phyloP scores from a whole-genome alignment of 257 asterid species.

The Osmanthus fragrans region DNA sequence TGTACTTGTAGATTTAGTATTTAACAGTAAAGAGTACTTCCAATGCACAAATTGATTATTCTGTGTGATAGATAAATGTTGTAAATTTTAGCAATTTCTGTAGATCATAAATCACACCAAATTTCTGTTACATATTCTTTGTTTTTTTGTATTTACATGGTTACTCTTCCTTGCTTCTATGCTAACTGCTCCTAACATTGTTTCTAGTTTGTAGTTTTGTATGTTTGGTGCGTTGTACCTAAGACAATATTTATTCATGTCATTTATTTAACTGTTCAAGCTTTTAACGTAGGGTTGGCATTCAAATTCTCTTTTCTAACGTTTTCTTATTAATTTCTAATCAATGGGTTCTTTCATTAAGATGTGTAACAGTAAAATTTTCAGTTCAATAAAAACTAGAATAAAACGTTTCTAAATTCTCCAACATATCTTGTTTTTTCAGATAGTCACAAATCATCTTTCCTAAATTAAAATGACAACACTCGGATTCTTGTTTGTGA shows the following conservation, averaged over 20 bases:
- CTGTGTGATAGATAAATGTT: neutral
- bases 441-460: neutral
- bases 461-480: neutral
- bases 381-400: neutral
- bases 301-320: no score
- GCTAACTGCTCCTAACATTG: no score
- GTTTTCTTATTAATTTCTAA: neutral
- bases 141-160: no score
- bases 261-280: neutral
- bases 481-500: neutral
- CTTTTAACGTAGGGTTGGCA: neutral
- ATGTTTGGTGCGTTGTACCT: no score
- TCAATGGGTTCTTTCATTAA: neutral
- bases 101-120: no score
- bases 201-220: no score
- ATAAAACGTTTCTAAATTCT: neutral
- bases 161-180: no score
- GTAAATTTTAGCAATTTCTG: no score
- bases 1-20: slow-evolving; percentile 36
- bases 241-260: no score
- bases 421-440: neutral
- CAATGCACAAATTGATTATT: slow-evolving; percentile 32
- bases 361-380: neutral
- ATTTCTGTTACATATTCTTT: neutral
- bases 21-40: slow-evolving; percentile 13